A percentile compares a stretch with the other conserved stretches of the same genome.
Conservation (phyloP, 2,329 filamentous ascomycete genomes). For the Sporothrix sp. region DNA sequence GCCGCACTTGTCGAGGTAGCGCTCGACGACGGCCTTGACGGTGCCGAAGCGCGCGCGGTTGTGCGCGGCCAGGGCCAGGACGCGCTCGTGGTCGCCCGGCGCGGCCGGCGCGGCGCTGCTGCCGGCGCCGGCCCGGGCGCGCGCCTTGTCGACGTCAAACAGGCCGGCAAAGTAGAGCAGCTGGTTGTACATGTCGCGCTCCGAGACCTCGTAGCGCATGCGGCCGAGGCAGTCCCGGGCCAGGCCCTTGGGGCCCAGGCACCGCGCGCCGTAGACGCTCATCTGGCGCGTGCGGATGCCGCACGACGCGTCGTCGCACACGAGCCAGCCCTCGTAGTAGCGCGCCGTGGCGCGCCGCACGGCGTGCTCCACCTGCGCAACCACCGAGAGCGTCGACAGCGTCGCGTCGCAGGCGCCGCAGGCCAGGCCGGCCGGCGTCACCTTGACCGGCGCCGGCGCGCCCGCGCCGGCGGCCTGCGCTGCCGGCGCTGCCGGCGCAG, state of each 20-base stretch:
- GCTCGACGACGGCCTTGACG: slow-evolving; percentile 66
- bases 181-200: slow-evolving; percentile 92
- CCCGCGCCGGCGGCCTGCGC: background rate
- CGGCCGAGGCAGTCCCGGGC: slow-evolving; percentile 74
- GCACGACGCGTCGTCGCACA: slow-evolving; percentile 83
- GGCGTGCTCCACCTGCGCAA: slow-evolving; percentile 79
- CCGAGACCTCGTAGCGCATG: slow-evolving; percentile 80
- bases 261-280: slow-evolving; percentile 83
- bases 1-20: slow-evolving; percentile 81
- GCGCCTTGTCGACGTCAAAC: slow-evolving; percentile 83
- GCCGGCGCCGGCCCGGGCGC: slow-evolving; percentile 36
- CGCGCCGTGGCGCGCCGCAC: slow-evolving; percentile 66
- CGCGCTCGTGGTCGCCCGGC: slow-evolving; percentile 45
- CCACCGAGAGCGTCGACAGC: slow-evolving; percentile 61
- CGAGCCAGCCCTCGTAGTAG: slow-evolving; percentile 89
- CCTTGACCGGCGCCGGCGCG: slow-evolving; percentile 26
- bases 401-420: slow-evolving; percentile 60
- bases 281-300: slow-evolving; percentile 82
- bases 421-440: slow-evolving; percentile 64
- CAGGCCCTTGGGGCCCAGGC: slow-evolving; percentile 76
- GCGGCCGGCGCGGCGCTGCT: slow-evolving; percentile 18
- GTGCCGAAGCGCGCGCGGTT: slow-evolving; percentile 73
- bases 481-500: slow-evolving; percentile 18
- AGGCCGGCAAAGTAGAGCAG: slow-evolving; percentile 75
- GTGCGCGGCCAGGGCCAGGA: slow-evolving; percentile 66